Evolutionary conservation across 2,329 filamentous ascomycete species (phyloP), one percentile per base, ranked within the genome.

Genomic region (Sodiomyces alkalinus): DNA sequence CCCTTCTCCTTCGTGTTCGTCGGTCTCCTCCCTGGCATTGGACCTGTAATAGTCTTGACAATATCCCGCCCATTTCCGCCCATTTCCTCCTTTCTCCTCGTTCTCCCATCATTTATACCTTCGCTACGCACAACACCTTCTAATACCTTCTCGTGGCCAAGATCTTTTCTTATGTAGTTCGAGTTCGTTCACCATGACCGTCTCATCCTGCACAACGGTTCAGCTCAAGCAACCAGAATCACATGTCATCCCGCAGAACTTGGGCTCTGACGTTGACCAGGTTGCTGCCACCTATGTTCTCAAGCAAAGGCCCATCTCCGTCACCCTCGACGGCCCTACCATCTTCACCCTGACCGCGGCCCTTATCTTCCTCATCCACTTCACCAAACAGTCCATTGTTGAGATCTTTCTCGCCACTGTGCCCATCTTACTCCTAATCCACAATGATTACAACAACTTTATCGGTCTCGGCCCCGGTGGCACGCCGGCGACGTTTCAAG

Each of bases 391-490:
- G 4, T 47, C 48, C n/a, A 40, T 62, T 13, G 56, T 65, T 22
- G 58, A 67, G 37, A 44, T 57, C 27, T 42, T 72, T 27, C 55
- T 74, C 28, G 45, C 61, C 13, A 39, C 65, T n/a, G 46, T 62
- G 6, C 66, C 67, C 1, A 26, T 60, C 16, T 36, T 57, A 17
- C 46, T 69, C 6, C 56, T 67, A 34, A 51, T 80, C 41, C 69
- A 72, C 44, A 69, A 72, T 44, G 80, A 87, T 57, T 90, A 83
- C 52, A 56, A 62, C 29, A 77, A 75, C 47, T 90, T 83, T 52
- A 57, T 87, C 37, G 68, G 68, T 21, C 70, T 92, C 13, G 82
- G 82, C 0, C 81, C 80, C 0, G 82, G 82, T 15, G 82, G 82
- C 33, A 87, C 80, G 0, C 80, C 82, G 1, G 65, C 74, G 3